phyloP scores from a whole-genome alignment of 164 flowering plant species.

The Nymphaea thermarum region DNA sequence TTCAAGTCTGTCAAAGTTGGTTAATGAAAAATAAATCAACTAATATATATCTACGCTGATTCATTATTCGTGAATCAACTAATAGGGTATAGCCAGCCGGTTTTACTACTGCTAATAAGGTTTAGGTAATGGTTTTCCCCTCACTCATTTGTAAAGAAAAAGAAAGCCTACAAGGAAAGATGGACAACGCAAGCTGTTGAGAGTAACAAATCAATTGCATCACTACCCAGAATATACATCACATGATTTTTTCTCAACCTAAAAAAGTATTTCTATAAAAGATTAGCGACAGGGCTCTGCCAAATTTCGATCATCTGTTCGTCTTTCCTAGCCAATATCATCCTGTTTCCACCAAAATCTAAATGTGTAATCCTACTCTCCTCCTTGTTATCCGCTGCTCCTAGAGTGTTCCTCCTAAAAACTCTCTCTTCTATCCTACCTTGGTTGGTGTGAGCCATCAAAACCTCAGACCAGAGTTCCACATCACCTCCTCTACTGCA shows the following conservation, averaged over 20 bases:
- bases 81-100: too few relatives aligned
- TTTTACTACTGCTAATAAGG: too few relatives aligned
- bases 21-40: too few relatives aligned
- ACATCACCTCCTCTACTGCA: constrained; percentile 63
- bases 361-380: constrained; percentile 40
- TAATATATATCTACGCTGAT: too few relatives aligned
- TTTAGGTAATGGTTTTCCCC: too few relatives aligned
- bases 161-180: too few relatives aligned
- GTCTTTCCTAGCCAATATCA: constrained; percentile 77
- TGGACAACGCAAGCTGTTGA: too few relatives aligned
- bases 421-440: constrained; percentile 39
- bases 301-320: constrained; percentile 80
- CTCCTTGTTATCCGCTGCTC: constrained; percentile 48
- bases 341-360: constrained; percentile 85
- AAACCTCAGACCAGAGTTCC: constrained; percentile 85
- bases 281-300: constrained; percentile 37
- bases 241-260: not conserved
- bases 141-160: too few relatives aligned
- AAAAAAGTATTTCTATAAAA: not conserved
- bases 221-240: too few relatives aligned
- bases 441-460: constrained; percentile 16
- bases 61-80: too few relatives aligned
- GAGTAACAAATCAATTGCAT: too few relatives aligned
- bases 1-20: too few relatives aligned
- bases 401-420: constrained; percentile 66